Evolutionary conservation across 805 yeast species (phyloP).

Genomic region (Candida orba): DNA sequence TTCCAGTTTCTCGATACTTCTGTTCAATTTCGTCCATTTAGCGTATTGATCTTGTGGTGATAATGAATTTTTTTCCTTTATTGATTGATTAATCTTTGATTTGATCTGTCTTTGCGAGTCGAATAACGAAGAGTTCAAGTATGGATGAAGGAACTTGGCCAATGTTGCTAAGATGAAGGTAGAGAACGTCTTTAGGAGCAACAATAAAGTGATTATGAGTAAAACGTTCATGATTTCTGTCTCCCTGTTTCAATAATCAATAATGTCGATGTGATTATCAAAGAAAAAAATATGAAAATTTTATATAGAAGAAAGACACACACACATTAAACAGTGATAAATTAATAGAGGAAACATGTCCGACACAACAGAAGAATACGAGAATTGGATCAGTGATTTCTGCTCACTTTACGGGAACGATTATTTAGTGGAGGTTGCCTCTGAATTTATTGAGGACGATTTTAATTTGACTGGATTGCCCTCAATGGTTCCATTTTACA

Average conservation of each 20-base stretch:
- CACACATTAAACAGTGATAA: background rate
- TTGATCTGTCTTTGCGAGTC: slow-evolving; percentile 25
- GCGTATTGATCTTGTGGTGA: slow-evolving; percentile 94
- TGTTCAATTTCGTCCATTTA: slow-evolving; percentile 86
- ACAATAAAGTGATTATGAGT: background rate
- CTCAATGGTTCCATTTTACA: slow-evolving; percentile 79
- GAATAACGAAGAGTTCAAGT: slow-evolving; percentile 22
- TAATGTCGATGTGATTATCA: background rate
- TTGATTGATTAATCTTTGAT: slow-evolving; percentile 41
- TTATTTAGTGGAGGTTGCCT: slow-evolving; percentile 85
- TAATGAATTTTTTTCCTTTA: slow-evolving; percentile 44
- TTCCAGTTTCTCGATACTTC: slow-evolving; percentile 73
- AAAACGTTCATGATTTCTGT: background rate
- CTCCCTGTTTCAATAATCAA: no score
- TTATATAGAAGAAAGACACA: background rate
- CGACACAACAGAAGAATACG: slow-evolving; percentile 35
- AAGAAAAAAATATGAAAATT: background rate
- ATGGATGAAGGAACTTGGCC: slow-evolving; percentile 21
- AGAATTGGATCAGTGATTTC: slow-evolving; percentile 49
- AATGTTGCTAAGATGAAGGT: slow-evolving; percentile 24
- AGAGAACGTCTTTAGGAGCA: slow-evolving; percentile 16
- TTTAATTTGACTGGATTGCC: slow-evolving; percentile 89
- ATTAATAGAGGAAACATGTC: slow-evolving; percentile 8
- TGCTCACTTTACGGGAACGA: slow-evolving; percentile 59
- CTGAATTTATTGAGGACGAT: slow-evolving; percentile 93